phyloP scores from a whole-genome alignment of 2,329 filamentous ascomycete genomes.

The Fulvia fulva region DNA sequence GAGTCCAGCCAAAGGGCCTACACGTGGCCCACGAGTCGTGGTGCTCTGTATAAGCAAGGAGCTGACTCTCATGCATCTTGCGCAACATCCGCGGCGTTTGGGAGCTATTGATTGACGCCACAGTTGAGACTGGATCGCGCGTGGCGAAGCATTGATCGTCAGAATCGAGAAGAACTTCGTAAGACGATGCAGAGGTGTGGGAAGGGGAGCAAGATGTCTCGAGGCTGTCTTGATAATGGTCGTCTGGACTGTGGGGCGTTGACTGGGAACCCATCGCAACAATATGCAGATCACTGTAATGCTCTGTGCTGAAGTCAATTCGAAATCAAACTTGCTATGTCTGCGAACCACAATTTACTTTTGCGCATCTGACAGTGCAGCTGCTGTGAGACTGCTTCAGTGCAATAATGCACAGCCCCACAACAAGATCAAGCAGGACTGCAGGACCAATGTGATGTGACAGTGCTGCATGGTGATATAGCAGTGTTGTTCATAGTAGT shows the following conservation, averaged over 20 bases:
- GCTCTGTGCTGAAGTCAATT: neutral
- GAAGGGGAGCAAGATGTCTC: too few relatives aligned
- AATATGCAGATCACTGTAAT: neutral
- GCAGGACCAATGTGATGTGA: too few relatives aligned
- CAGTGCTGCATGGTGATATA: too few relatives aligned
- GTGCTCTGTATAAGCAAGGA: neutral
- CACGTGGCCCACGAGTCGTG: neutral
- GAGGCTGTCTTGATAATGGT: too few relatives aligned
- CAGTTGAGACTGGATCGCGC: neutral
- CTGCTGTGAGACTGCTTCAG: too few relatives aligned
- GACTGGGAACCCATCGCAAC: neutral
- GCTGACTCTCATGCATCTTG: neutral
- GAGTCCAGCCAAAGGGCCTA: neutral
- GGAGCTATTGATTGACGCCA: neutral
- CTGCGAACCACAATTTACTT: neutral
- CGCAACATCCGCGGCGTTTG: neutral
- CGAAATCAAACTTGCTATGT: neutral
- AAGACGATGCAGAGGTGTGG: neutral
- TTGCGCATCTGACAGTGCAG: too few relatives aligned
- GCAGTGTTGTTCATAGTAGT: neutral
- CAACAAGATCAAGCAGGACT: too few relatives aligned
- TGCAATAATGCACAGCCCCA: too few relatives aligned
- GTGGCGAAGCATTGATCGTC: too few relatives aligned
- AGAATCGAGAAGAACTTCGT: too few relatives aligned
- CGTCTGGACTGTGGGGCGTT: too few relatives aligned